phyloP scores from a whole-genome alignment of 179 eudicot genomes.

The Patellifolia procumbens region DNA sequence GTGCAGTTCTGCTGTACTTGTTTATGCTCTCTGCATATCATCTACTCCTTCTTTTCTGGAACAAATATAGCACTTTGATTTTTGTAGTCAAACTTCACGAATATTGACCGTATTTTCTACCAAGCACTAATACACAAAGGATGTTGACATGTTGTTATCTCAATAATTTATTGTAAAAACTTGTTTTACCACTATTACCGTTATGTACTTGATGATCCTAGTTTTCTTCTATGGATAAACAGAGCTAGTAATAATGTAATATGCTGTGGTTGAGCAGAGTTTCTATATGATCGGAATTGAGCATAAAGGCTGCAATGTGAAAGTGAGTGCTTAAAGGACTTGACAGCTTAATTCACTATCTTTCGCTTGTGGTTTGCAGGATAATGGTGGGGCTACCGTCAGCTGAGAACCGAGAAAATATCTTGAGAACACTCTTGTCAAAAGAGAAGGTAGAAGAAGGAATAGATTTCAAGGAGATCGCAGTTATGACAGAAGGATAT shows the following conservation, averaged over 20 bases:
- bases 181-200: too few species aligned
- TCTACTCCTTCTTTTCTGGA: too few species aligned
- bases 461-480: slow-evolving; percentile 76
- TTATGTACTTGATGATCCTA: too few species aligned
- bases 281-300: not conserved
- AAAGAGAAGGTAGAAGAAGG: slow-evolving; percentile 64
- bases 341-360: not conserved
- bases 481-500: slow-evolving; percentile 73
- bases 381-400: slow-evolving; percentile 81
- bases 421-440: slow-evolving; percentile 65
- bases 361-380: slow-evolving; percentile 35
- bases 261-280: not conserved
- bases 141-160: too few species aligned
- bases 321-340: not conserved
- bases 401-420: slow-evolving; percentile 69
- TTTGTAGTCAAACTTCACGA: too few species aligned
- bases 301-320: not conserved
- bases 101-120: too few species aligned
- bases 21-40: not conserved
- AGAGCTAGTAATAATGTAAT: not conserved
- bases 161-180: too few species aligned
- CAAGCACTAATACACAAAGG: too few species aligned
- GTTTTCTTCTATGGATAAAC: too few species aligned
- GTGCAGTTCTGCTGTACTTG: not conserved
- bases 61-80: too few species aligned